Evolutionary conservation across 169 alveolate species (phyloP).

Genomic region (Eimeria sp.): DNA sequence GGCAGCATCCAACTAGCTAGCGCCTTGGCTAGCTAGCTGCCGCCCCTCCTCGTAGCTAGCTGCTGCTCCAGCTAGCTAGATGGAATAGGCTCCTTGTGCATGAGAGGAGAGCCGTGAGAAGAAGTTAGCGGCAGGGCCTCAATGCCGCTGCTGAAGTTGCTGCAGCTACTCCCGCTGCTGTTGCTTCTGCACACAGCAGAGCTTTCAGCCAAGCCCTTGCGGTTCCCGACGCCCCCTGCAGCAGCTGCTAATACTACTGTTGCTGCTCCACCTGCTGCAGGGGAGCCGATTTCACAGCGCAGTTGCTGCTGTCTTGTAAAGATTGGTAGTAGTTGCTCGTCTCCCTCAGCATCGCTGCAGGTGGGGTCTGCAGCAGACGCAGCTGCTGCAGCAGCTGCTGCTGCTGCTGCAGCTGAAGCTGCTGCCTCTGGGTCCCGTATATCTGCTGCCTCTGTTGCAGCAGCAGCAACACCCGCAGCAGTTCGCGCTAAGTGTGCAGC

Average conservation of each 20-base stretch:
- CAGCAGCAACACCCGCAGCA: conserved; percentile 35
- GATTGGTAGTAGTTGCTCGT: not conserved
- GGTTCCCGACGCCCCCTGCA: conserved; percentile 7
- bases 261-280: conserved; percentile 22
- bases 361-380: conserved; percentile 36
- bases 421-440: not conserved
- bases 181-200: conserved; percentile 54
- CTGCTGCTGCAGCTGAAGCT: conserved; percentile 28
- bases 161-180: conserved; percentile 42
- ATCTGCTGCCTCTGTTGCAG: conserved; percentile 1
- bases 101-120: not conserved
- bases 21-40: too few relatives aligned
- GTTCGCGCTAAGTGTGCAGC: conserved; percentile 21
- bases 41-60: too few relatives aligned
- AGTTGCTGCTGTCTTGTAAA: conserved; percentile 35
- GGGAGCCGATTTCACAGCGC: not conserved
- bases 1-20: not conserved
- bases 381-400: conserved; percentile 28
- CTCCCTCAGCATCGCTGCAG: conserved; percentile 65
- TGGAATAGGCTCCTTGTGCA: not conserved
- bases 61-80: not conserved
- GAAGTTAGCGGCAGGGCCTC: conserved; percentile 24
- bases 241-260: conserved; percentile 17
- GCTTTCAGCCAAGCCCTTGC: not conserved
- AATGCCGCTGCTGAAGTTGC: conserved; percentile 16